Evolutionary conservation across 371 early-diverging fungal genomes (phyloP).

Genomic region (Zopfochytrium polystomum): DNA sequence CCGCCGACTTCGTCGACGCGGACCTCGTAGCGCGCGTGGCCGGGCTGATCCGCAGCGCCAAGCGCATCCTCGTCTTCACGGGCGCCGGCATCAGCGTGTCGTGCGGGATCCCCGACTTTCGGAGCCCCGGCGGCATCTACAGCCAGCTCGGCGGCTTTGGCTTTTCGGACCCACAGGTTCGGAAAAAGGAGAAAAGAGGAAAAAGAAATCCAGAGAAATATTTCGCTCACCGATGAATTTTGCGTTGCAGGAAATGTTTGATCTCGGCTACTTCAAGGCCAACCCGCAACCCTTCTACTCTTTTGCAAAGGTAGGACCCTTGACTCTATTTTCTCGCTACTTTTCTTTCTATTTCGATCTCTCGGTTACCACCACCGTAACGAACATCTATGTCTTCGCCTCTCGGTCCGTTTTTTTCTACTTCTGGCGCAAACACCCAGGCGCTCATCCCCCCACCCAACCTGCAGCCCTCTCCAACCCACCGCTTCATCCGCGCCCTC

Average conservation of each 20-base stretch:
- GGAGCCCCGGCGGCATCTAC: conserved; percentile 82
- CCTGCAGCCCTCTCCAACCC: conserved; percentile 88
- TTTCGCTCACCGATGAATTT: too few relatives aligned
- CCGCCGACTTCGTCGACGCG: background rate
- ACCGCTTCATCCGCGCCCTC: conserved; percentile 84
- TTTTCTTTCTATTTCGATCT: too few relatives aligned
- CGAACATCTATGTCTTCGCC: background rate
- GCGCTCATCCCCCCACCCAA: conserved; percentile 82
- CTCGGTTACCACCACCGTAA: too few relatives aligned
- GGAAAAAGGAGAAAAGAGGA: too few relatives aligned
- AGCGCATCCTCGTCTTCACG: conserved; percentile 13
- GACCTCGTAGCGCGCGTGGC: background rate
- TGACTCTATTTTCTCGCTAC: background rate
- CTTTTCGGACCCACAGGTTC: conserved; percentile 50
- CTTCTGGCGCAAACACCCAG: conserved; percentile 16
- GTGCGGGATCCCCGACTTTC: conserved; percentile 97
- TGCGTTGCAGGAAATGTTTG: conserved; percentile 93
- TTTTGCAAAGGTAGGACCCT: conserved; percentile 69
- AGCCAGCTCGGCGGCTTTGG: conserved; percentile 50
- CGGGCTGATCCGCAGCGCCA: background rate
- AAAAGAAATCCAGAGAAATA: too few relatives aligned
- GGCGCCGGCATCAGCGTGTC: conserved; percentile 58
- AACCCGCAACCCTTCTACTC: conserved; percentile 89
- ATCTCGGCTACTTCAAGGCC: conserved; percentile 76
- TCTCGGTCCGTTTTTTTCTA: background rate